A percentile compares a stretch with the other conserved stretches of the same genome.
Conservation (phyloP, 192 early-diverging fungal genomes). For the Mortierella alpina region DNA sequence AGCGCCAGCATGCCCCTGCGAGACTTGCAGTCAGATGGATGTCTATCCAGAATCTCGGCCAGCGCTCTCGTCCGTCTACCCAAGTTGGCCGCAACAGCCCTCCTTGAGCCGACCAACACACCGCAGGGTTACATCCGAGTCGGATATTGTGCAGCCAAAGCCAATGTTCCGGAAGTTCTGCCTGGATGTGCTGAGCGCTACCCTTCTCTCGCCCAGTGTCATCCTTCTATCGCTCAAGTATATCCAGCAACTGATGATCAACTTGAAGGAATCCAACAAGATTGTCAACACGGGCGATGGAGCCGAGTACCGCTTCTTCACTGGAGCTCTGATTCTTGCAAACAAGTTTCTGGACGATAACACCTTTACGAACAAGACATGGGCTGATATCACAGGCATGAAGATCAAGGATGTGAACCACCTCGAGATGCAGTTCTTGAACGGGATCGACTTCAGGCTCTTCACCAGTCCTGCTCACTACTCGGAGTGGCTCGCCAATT, state of each 20-base stretch:
- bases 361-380: conserved; percentile 90
- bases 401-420: conserved; percentile 83
- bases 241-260: conserved; percentile 59
- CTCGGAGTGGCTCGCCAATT: conserved; percentile 69
- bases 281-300: conserved; percentile 61
- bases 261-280: conserved; percentile 52
- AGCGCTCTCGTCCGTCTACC: neutral
- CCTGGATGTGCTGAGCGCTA: conserved; percentile 59
- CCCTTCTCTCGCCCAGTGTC: conserved; percentile 62
- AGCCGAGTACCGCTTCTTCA: conserved; percentile 66
- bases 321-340: conserved; percentile 66
- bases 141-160: conserved; percentile 35
- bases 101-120: conserved; percentile 11
- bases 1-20: conserved; percentile 16
- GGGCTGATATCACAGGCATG: conserved; percentile 88
- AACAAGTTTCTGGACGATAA: conserved; percentile 92
- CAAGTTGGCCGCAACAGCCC: neutral
- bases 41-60: conserved; percentile 6
- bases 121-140: conserved; percentile 27
- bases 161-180: conserved; percentile 43
- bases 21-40: conserved; percentile 8
- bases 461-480: conserved; percentile 78
- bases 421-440: conserved; percentile 87
- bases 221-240: conserved; percentile 66
- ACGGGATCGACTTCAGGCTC: conserved; percentile 76